Percentiles rank a stretch among this genome's conserved stretches.
phyloP scores from a whole-genome alignment of 345 rosid species.

The Camelina neglecta region DNA sequence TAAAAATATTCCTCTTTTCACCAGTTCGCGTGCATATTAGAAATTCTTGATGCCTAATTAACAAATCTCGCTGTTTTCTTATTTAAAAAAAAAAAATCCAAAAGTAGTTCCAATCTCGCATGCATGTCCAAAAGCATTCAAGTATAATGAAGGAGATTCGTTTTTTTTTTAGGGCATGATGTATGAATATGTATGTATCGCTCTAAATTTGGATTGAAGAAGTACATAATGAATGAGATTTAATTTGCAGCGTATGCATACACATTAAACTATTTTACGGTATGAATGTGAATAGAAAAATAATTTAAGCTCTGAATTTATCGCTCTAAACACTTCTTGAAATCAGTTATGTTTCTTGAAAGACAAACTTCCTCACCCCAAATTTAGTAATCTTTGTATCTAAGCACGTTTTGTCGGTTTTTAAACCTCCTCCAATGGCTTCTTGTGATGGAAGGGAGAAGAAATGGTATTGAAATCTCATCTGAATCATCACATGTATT shows the following conservation, averaged over 20 bases:
- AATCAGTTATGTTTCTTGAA: constrained; percentile 43
- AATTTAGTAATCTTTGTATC: constrained; percentile 51
- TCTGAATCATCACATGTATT: constrained; percentile 29
- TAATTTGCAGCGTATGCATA: not conserved
- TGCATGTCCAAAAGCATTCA: constrained; percentile 27
- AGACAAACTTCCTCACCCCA: constrained; percentile 26
- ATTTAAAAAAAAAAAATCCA: not conserved
- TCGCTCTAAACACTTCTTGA: constrained; percentile 37
- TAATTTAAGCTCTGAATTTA: constrained; percentile 20
- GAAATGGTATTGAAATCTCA: constrained; percentile 56
- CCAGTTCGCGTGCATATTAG: constrained; percentile 24
- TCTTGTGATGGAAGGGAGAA: constrained; percentile 51
- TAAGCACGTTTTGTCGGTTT: constrained; percentile 44
- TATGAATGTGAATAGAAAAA: not conserved
- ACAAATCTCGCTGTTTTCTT: not conserved
- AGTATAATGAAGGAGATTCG: not conserved
- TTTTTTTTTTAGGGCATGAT: too few species aligned
- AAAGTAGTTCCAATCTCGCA: constrained; percentile 31
- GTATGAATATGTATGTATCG: too few species aligned
- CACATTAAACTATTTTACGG: not conserved
- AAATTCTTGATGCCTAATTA: constrained; percentile 7
- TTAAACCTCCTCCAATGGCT: constrained; percentile 50
- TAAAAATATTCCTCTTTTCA: not conserved
- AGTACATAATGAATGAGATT: too few species aligned
- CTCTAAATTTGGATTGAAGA: too few species aligned